These are phyloP conservation scores for Agaricales sp. DNA, from an alignment of 1,284 basidiomycete species.

Conservation along the genomic window DNA sequence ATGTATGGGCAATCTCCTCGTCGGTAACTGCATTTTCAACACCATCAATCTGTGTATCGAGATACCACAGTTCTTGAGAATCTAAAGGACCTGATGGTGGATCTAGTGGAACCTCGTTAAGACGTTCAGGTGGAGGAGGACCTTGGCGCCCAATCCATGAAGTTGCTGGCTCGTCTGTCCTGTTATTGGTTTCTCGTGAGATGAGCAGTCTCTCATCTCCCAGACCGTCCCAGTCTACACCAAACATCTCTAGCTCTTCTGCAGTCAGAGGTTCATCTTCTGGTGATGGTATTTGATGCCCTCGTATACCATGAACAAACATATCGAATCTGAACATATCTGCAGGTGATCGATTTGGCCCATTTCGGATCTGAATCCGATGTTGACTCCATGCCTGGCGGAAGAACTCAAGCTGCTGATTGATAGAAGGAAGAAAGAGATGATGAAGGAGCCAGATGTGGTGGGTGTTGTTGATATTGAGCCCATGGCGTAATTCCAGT, in stretches of 20 bases:
- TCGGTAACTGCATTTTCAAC: too few species aligned
- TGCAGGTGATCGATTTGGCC: constrained; percentile 6
- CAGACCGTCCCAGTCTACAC: constrained; percentile 15
- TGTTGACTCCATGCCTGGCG: constrained; percentile 14
- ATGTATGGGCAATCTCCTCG: too few species aligned
- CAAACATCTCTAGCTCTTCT: constrained; percentile 9
- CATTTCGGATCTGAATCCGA: constrained; percentile 8
- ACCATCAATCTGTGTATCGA: too few species aligned
- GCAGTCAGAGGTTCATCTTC: neutral
- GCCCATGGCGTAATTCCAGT: constrained; percentile 14
- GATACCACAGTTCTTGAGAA: too few species aligned
- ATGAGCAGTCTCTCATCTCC: too few species aligned
- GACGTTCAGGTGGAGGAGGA: too few species aligned
- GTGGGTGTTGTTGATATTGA: constrained; percentile 9
- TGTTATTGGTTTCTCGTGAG: too few species aligned
- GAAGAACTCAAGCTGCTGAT: constrained; percentile 12
- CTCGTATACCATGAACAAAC: neutral
- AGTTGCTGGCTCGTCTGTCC: too few species aligned
- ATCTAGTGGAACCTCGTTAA: too few species aligned
- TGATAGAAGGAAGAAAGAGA: constrained; percentile 13
- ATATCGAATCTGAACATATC: constrained; percentile 13
- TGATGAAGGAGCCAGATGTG: constrained; percentile 20
- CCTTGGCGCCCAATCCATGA: too few species aligned
- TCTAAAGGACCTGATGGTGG: too few species aligned
- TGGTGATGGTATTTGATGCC: neutral